phyloP scores from a whole-genome alignment of 108 stramenopile species.

The Nitzschia sp. region DNA sequence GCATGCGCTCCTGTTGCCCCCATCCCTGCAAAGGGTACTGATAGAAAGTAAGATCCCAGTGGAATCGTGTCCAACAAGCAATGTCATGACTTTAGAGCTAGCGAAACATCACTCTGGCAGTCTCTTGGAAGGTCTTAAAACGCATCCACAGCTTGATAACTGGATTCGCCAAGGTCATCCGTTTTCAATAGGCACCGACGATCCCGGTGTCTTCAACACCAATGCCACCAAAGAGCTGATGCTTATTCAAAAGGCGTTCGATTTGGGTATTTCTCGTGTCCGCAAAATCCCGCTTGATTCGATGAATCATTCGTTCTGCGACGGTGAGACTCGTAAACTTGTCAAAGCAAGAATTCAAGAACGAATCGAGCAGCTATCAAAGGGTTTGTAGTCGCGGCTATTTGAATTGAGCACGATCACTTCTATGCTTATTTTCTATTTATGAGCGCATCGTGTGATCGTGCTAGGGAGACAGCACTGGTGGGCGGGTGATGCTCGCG shows the following conservation, averaged over 20 bases:
- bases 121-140: constrained; percentile 55
- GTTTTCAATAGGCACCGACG: constrained; percentile 68
- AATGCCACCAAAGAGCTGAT: constrained; percentile 59
- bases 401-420: no score
- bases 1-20: constrained; percentile 60
- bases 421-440: no score
- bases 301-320: constrained; percentile 58
- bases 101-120: constrained; percentile 41
- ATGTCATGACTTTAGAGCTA: constrained; percentile 77
- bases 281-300: constrained; percentile 36
- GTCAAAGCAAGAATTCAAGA: constrained; percentile 13
- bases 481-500: no score
- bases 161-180: constrained; percentile 56
- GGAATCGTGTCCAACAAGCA: constrained; percentile 79
- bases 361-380: not conserved
- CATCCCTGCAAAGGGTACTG: constrained; percentile 36
- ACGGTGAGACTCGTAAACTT: constrained; percentile 25
- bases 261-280: constrained; percentile 23
- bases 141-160: constrained; percentile 51
- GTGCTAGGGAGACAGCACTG: no score
- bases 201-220: constrained; percentile 73
- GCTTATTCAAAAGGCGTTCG: constrained; percentile 49
- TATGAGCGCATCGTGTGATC: no score
- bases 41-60: constrained; percentile 48
- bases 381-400: no score